Evolutionary conservation across 768 basidiomycete genomes (phyloP), one percentile per base, ranked within the genome.

Genomic region (Neoboletus subvelutipes): DNA sequence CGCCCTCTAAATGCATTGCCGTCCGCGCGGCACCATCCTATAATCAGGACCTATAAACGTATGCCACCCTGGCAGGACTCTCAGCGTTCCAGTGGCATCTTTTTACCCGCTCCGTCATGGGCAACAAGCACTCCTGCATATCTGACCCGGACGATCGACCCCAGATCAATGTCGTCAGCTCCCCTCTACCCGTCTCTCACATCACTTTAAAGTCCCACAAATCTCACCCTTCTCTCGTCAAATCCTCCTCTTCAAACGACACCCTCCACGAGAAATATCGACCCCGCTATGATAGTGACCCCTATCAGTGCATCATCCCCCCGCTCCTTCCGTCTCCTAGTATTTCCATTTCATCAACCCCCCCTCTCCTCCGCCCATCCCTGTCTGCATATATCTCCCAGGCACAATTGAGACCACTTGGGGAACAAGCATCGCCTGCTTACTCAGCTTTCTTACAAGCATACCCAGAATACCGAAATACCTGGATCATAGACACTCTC

Each of bases 401-500:
- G 49, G 66, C 52, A 26, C 64, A 61, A 59, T 57, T 55, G 12
- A 50, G 22, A 40, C 60, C 58, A 2, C 64, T 67, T 36, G 63
- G 75, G 4, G 72, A 73, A 54, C 75, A 75, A 54, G 75, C 76
- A 7, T 69, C 73, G 26, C 61, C 63, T 33, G 79, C 82, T 20
- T 85, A 82, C 67, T 68, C 74, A 20, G 67, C 68, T 18, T 90
- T 87, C 71, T 72, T 83, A 39, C 62, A 55, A 47, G 20, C 58
- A 0, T 77, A 73, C 52, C 77, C 75, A 70, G 85, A 87, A 69
- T 90, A 88, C 61, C 78, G 78, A 47, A 75, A 76, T 17, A 89
- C 88, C 8, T 87, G 86, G 84, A 85, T 85, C 55, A 67, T 90
- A 53, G 88, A 90, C 64, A 78, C 81, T 0, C 78, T 90, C 17